Percentiles rank a stretch among this genome's conserved stretches.
phyloP scores from a whole-genome alignment of 768 basidiomycete genomes.

The Lanmaoa pseudosensibilis region DNA sequence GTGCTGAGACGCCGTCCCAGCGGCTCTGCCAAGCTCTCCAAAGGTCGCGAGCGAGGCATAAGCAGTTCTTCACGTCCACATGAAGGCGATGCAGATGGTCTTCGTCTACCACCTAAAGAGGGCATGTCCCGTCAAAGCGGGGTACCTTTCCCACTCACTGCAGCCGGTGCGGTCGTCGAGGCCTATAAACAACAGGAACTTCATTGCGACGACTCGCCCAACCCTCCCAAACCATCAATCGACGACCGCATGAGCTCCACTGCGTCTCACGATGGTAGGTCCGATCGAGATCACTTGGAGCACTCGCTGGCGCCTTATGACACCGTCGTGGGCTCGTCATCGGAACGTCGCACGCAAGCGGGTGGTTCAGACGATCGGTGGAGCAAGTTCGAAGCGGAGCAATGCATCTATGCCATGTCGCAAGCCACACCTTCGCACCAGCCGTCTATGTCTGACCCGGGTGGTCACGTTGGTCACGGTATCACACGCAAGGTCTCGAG shows the following conservation, averaged over 20 bases:
- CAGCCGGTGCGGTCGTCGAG: slow-evolving; percentile 45
- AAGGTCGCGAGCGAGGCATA: slow-evolving; percentile 15
- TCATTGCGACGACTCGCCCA: slow-evolving; percentile 9
- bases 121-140: neutral
- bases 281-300: slow-evolving; percentile 15
- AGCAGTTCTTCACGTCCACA: slow-evolving; percentile 3
- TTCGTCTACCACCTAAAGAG: neutral
- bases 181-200: slow-evolving; percentile 50
- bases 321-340: slow-evolving; percentile 51
- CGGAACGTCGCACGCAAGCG: slow-evolving; percentile 45
- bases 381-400: slow-evolving; percentile 4
- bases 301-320: slow-evolving; percentile 47
- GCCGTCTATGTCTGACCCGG: slow-evolving; percentile 10
- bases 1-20: slow-evolving; percentile 35
- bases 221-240: slow-evolving; percentile 22
- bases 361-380: slow-evolving; percentile 43
- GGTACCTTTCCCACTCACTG: slow-evolving; percentile 35
- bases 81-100: neutral
- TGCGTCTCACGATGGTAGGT: slow-evolving; percentile 4
- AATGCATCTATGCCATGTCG: neutral
- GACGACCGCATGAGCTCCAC: slow-evolving; percentile 25
- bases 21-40: slow-evolving; percentile 23
- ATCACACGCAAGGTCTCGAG: slow-evolving; percentile 39
- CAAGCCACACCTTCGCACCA: slow-evolving; percentile 1
- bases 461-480: slow-evolving; percentile 20